Evolutionary conservation across 2,329 filamentous ascomycete species (phyloP).

Genomic region (Lanzia echinophila): DNA sequence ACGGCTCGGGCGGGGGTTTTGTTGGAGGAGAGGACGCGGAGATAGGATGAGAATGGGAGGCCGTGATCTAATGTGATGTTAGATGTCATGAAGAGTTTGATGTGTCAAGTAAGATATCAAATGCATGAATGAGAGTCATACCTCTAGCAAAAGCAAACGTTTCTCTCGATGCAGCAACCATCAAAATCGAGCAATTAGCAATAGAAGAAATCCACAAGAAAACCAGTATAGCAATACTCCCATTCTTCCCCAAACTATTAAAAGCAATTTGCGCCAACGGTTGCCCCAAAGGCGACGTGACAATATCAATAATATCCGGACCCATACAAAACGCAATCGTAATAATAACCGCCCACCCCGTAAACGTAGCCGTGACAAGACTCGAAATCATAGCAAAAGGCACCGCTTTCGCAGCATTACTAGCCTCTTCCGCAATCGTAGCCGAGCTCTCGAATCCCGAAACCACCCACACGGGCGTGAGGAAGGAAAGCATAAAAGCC

Average conservation of each 20-base stretch:
- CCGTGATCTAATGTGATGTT: slow-evolving; percentile 24
- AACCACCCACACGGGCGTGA: slow-evolving; percentile 31
- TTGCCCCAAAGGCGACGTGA: slow-evolving; percentile 42
- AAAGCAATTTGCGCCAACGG: slow-evolving; percentile 52
- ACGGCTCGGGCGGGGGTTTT: slow-evolving; percentile 28
- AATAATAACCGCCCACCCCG: slow-evolving; percentile 51
- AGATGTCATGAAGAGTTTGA: not conserved
- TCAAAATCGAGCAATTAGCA: slow-evolving; percentile 30
- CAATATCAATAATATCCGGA: slow-evolving; percentile 37
- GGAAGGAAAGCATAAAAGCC: slow-evolving; percentile 29
- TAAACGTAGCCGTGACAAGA: slow-evolving; percentile 30
- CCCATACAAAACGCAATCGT: slow-evolving; percentile 52
- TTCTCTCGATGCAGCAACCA: slow-evolving; percentile 29
- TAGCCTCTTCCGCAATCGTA: slow-evolving; percentile 30
- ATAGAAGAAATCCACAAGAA: slow-evolving; percentile 27
- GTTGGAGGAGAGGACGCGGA: slow-evolving; percentile 26
- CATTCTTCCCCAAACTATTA: slow-evolving; percentile 47
- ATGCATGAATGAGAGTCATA: too few species aligned
- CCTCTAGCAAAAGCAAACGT: slow-evolving; percentile 30
- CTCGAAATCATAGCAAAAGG: slow-evolving; percentile 30
- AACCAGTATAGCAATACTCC: slow-evolving; percentile 36
- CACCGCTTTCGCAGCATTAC: slow-evolving; percentile 28
- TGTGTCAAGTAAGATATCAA: not conserved
- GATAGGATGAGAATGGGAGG: slow-evolving; percentile 26
- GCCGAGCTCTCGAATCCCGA: slow-evolving; percentile 29